phyloP scores from a whole-genome alignment of 176 grass and related monocot genomes.

The Areca catechu region DNA sequence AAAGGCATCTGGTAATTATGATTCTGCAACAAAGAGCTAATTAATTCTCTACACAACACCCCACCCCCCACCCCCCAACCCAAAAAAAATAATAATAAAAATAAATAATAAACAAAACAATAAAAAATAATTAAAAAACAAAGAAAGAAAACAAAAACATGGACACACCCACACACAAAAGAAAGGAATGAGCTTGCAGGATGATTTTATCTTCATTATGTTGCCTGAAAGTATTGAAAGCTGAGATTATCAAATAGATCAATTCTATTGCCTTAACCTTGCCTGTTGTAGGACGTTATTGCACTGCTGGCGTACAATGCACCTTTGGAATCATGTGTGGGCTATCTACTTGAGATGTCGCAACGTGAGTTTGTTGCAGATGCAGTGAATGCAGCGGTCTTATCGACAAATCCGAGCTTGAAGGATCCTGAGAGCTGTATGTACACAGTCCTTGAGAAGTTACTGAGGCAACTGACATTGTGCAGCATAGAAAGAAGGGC shows the following conservation, averaged over 20 bases:
- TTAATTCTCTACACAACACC: too few relatives aligned
- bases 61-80: too few relatives aligned
- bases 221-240: too few relatives aligned
- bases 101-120: too few relatives aligned
- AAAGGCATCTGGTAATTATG: too few relatives aligned
- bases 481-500: slow-evolving; percentile 65
- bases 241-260: too few relatives aligned
- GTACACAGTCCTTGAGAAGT: slow-evolving; percentile 70
- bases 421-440: slow-evolving; percentile 71
- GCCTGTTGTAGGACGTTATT: slow-evolving; percentile 44
- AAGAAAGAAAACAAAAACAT: too few relatives aligned
- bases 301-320: slow-evolving; percentile 75
- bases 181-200: neutral
- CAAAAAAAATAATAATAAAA: too few relatives aligned
- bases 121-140: too few relatives aligned
- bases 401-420: slow-evolving; percentile 54
- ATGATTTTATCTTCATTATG: too few relatives aligned
- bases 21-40: too few relatives aligned
- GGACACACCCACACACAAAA: too few relatives aligned
- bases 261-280: slow-evolving; percentile 8
- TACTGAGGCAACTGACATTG: slow-evolving; percentile 78
- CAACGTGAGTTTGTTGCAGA: slow-evolving; percentile 85
- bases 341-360: slow-evolving; percentile 63
- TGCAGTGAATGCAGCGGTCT: slow-evolving; percentile 67
- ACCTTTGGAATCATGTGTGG: slow-evolving; percentile 54